phyloP scores from a whole-genome alignment of 2,329 filamentous ascomycete species.

The Onygenales sp. region DNA sequence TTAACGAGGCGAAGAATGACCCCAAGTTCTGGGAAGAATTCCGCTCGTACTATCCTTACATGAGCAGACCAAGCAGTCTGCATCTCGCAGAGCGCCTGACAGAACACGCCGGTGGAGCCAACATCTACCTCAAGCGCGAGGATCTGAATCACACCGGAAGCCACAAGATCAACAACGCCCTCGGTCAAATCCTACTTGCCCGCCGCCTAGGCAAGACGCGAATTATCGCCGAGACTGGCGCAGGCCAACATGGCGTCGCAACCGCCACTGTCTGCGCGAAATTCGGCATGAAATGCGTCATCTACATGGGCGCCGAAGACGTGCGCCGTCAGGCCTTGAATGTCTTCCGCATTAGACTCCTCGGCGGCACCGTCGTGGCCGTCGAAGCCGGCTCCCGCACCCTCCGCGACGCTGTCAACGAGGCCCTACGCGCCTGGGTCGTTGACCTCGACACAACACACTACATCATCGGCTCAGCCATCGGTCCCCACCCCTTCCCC shows the following conservation, averaged over 20 bases:
- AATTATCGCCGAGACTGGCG: conserved; percentile 96
- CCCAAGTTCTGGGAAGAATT: conserved; percentile 96
- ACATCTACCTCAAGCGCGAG: conserved; percentile 96
- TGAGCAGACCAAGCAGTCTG: conserved; percentile 86
- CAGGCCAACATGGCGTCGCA: conserved; percentile 94
- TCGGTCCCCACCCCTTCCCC: conserved; percentile 95
- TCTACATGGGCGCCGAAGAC: conserved; percentile 98
- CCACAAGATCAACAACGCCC: conserved; percentile 98
- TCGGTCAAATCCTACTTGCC: conserved; percentile 85
- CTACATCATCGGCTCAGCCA: conserved; percentile 96
- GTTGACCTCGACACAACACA: conserved; percentile 87
- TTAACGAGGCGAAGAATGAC: conserved; percentile 78
- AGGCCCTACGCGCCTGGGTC: conserved; percentile 90
- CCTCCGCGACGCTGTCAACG: conserved; percentile 83
- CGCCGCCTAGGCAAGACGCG: conserved; percentile 82
- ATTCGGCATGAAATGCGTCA: conserved; percentile 94
- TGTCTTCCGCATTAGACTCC: conserved; percentile 95
- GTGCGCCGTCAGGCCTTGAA: conserved; percentile 93
- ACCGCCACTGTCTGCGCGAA: conserved; percentile 96
- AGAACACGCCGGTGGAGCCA: conserved; percentile 79
- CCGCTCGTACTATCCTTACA: conserved; percentile 91
- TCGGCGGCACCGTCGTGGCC: conserved; percentile 84
- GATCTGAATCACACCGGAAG: conserved; percentile 96
- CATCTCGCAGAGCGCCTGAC: conserved; percentile 85
- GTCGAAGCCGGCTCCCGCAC: conserved; percentile 85